phyloP scores from a whole-genome alignment of 176 grass and related monocot genomes.

The barley (Hordeum vulgare) region MorexV3_pseudomolecules_assembly NC_058518.1:333919413-333919912 shows the following conservation, averaged over 20 bases:
- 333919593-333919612: not conserved
- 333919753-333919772: not conserved
- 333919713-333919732: not conserved
- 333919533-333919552: not conserved
- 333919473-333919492: not conserved
- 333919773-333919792: not conserved
- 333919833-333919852: not conserved
- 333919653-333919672: not conserved
- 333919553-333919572: not conserved
- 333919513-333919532: not conserved
- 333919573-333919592: not conserved
- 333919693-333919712: not conserved
- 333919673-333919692: not conserved
- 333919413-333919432: not conserved
- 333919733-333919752: not conserved
- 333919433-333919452: not conserved
- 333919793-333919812: not conserved
- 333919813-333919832: not conserved
- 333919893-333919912: too few species aligned
- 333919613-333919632: not conserved
- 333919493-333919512: not conserved
- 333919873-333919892: too few species aligned
- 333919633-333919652: not conserved
- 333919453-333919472: not conserved
- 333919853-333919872: not conserved